These are phyloP conservation scores for Pleurotus giganteus DNA, from an alignment of 768 basidiomycete species.

Conservation along the genomic window DNA sequence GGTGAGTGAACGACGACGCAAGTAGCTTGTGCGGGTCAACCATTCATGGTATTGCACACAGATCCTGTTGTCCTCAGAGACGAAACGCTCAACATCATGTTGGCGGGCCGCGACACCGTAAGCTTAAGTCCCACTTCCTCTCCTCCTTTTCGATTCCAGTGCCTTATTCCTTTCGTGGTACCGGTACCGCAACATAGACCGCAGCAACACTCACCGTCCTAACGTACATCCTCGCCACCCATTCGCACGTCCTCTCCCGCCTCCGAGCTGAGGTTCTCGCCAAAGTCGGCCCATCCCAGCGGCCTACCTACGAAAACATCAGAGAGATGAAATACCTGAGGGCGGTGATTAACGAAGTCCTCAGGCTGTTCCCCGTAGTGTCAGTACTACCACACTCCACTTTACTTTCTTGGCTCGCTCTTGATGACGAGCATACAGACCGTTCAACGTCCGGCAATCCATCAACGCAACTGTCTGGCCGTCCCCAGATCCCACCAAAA, in stretches of 20 bases:
- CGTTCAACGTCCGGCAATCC: slow-evolving; percentile 31
- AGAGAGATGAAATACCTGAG: slow-evolving; percentile 9
- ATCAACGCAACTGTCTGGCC: slow-evolving; percentile 30
- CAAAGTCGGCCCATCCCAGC: slow-evolving; percentile 44
- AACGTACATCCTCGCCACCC: slow-evolving; percentile 46
- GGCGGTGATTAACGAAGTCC: slow-evolving; percentile 4
- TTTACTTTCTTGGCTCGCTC: not conserved
- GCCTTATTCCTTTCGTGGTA: not conserved
- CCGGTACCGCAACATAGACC: slow-evolving; percentile 17
- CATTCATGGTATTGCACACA: slow-evolving; percentile 8
- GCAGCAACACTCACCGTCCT: slow-evolving; percentile 42
- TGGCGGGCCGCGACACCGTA: slow-evolving; percentile 43
- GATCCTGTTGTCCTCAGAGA: slow-evolving; percentile 46
- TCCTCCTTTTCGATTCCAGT: not conserved
- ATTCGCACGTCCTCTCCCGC: slow-evolving; percentile 44
- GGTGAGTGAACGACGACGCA: slow-evolving; percentile 25
- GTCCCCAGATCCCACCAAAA: slow-evolving; percentile 23
- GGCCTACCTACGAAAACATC: slow-evolving; percentile 41
- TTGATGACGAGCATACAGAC: slow-evolving; percentile 17
- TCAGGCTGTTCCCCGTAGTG: slow-evolving; percentile 37
- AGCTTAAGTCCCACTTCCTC: too few relatives aligned
- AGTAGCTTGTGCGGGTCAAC: not conserved
- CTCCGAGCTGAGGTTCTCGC: slow-evolving; percentile 56
- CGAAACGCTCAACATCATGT: slow-evolving; percentile 37
- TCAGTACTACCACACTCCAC: slow-evolving; percentile 19